Evolutionary conservation across 805 yeast species (phyloP).

Genomic region (Candida maltosa): DNA sequence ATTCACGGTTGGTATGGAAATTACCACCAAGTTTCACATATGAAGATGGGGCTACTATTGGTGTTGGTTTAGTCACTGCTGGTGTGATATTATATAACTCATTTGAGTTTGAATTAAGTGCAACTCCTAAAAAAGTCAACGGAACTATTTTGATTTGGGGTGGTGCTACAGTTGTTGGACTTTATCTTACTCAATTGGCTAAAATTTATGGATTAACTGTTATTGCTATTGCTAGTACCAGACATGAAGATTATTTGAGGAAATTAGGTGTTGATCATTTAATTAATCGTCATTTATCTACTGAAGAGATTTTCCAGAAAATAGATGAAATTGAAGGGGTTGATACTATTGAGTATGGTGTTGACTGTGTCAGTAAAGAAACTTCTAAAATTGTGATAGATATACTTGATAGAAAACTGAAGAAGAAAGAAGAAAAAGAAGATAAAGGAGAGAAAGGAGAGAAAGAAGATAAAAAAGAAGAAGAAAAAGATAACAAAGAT

Average conservation of each 20-base stretch:
- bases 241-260: conserved; percentile 17
- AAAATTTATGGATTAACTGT: conserved; percentile 37
- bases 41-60: conserved; percentile 43
- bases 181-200: conserved; percentile 41
- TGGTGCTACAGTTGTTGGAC: conserved; percentile 46
- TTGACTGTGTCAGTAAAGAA: conserved; percentile 42
- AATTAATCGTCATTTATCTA: conserved; percentile 29
- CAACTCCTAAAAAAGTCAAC: conserved; percentile 1
- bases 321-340: conserved; percentile 14
- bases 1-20: conserved; percentile 44
- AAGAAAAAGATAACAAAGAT: no score
- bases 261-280: conserved; percentile 27
- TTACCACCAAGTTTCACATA: conserved; percentile 30
- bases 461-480: no score
- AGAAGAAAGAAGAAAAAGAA: not conserved
- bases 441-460: no score
- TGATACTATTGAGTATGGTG: conserved; percentile 31
- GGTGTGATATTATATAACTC: conserved; percentile 20
- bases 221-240: conserved; percentile 22
- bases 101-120: conserved; percentile 11
- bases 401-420: conserved; percentile 13
- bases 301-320: conserved; percentile 12
- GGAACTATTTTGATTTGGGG: conserved; percentile 42
- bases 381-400: conserved; percentile 31
- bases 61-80: conserved; percentile 48